A percentile compares a stretch with the other conserved stretches of the same genome.
These are phyloP conservation scores for Lodderomyces beijingensis DNA, from an alignment of 1,139 yeast species.

Conservation along the genomic window DNA sequence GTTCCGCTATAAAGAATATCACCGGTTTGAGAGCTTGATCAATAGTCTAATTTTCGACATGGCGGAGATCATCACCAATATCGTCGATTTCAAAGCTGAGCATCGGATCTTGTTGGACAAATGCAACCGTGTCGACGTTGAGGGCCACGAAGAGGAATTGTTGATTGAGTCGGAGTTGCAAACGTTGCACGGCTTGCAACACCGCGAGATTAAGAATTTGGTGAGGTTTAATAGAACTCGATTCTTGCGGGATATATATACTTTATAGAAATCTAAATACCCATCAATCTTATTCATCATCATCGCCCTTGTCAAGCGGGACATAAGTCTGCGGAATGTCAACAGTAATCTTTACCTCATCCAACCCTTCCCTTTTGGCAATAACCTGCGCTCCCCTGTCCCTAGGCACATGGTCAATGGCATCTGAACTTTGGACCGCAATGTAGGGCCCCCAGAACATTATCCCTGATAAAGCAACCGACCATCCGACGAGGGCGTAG, in stretches of 20 bases:
- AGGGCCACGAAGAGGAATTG: slow-evolving; percentile 73
- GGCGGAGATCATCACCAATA: slow-evolving; percentile 56
- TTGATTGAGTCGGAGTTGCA: slow-evolving; percentile 71
- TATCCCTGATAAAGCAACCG: slow-evolving; percentile 8
- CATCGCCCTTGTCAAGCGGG: slow-evolving; percentile 8
- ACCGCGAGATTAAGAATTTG: slow-evolving; percentile 49
- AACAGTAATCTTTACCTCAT: slow-evolving; percentile 7
- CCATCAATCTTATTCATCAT: slow-evolving; percentile 1
- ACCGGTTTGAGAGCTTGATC: slow-evolving; percentile 49
- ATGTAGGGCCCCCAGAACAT: slow-evolving; percentile 11
- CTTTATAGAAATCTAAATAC: slow-evolving; percentile 1
- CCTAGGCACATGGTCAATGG: slow-evolving; percentile 11
- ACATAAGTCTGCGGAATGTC: slow-evolving; percentile 11
- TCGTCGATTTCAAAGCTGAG: slow-evolving; percentile 54
- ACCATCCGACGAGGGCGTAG: slow-evolving; percentile 10
- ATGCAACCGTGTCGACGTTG: slow-evolving; percentile 85
- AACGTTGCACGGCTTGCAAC: slow-evolving; percentile 60
- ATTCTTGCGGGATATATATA: slow-evolving; percentile 13
- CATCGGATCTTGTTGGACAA: slow-evolving; percentile 70
- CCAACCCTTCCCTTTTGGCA: slow-evolving; percentile 7
- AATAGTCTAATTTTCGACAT: slow-evolving; percentile 40
- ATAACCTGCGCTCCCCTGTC: slow-evolving; percentile 13
- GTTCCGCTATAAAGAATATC: slow-evolving; percentile 65
- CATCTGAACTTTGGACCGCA: slow-evolving; percentile 6
- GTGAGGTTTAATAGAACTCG: slow-evolving; percentile 51